Percentiles rank a stretch among this genome's conserved stretches.
These are phyloP conservation scores for Tricholoma sp. DNA, from an alignment of 768 basidiomycete species.

Conservation along the genomic window DNA sequence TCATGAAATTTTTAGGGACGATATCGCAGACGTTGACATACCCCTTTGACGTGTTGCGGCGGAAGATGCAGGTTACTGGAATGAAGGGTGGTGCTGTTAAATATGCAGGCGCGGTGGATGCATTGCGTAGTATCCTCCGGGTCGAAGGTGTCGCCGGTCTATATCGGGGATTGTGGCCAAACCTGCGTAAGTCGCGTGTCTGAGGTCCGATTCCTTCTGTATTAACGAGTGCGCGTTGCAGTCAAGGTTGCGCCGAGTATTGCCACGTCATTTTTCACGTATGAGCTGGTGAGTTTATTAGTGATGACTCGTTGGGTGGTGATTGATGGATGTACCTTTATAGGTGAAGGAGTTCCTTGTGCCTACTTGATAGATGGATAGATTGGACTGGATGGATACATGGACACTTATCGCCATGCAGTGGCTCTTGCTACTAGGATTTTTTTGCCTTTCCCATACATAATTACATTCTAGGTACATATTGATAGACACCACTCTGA, in stretches of 20 bases:
- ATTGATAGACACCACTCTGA: neutral
- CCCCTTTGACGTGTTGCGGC: conserved; percentile 89
- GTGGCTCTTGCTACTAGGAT: neutral
- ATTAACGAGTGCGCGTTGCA: conserved; percentile 23
- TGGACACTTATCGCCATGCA: neutral
- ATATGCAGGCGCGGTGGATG: conserved; percentile 81
- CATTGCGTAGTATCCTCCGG: conserved; percentile 59
- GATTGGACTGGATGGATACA: conserved; percentile 15
- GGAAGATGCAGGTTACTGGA: conserved; percentile 94
- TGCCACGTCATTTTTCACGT: conserved; percentile 81
- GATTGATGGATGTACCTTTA: neutral
- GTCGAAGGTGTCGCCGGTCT: conserved; percentile 74
- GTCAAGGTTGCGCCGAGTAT: conserved; percentile 92
- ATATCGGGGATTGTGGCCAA: conserved; percentile 87
- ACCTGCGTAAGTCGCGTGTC: conserved; percentile 57
- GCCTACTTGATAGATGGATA: conserved; percentile 16
- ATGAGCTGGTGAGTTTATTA: conserved; percentile 50
- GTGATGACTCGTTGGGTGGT: conserved; percentile 1
- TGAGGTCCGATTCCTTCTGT: conserved; percentile 1
- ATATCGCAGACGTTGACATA: conserved; percentile 94
- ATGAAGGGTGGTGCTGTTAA: conserved; percentile 60
- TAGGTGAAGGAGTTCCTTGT: conserved; percentile 32
- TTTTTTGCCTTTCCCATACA: neutral
- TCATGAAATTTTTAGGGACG: conserved; percentile 44
- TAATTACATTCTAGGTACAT: neutral